phyloP scores from a whole-genome alignment of 345 rosid genomes.

The Eucalyptus tenuipes region DNA sequence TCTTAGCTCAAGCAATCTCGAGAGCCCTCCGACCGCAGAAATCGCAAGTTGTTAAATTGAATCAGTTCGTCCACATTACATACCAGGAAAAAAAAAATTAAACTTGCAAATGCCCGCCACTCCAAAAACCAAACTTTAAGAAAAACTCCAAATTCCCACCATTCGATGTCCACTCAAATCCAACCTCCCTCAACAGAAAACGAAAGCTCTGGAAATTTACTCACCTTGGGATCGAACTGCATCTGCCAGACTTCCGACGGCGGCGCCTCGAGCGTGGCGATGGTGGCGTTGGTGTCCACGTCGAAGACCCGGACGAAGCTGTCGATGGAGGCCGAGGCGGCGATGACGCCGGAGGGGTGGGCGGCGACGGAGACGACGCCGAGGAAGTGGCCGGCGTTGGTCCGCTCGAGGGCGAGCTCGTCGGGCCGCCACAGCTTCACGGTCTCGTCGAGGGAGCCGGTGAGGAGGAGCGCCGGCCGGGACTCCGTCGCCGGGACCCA shows the following conservation, averaged over 20 bases:
- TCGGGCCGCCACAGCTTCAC: constrained; percentile 82
- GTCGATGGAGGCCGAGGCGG: constrained; percentile 91
- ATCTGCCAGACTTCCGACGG: constrained; percentile 98
- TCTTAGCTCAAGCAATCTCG: background rate
- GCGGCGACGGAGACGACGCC: constrained; percentile 95
- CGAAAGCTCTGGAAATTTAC: background rate
- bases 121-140: background rate
- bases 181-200: background rate
- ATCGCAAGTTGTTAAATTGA: background rate
- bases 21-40: background rate
- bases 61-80: background rate
- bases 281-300: constrained; percentile 81
- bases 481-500: constrained; percentile 76
- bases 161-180: background rate
- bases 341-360: constrained; percentile 90
- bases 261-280: constrained; percentile 89
- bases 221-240: constrained; percentile 90
- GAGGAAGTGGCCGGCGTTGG: constrained; percentile 85
- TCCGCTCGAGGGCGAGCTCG: constrained; percentile 61
- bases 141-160: background rate
- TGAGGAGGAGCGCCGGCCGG: constrained; percentile 61
- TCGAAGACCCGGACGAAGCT: constrained; percentile 93
- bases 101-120: background rate
- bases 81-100: background rate
- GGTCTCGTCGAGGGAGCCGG: constrained; percentile 92